Base-by-base conservation (phyloP, 2,329 filamentous ascomycete species). In the Colletotrichum sp. region DNA sequence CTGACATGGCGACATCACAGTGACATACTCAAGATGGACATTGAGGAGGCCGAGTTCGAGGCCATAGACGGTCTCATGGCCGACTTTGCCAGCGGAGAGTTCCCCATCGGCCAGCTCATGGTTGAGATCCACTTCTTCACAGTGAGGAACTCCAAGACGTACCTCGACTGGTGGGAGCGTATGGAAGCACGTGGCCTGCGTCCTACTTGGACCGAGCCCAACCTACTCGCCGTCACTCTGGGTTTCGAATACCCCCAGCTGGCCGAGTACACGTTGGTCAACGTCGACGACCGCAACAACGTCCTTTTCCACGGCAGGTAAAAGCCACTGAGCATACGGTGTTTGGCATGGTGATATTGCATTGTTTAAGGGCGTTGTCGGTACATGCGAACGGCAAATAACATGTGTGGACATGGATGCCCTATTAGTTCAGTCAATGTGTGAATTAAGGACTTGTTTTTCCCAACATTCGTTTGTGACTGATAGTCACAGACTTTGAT, bases 11-110 rank as follows among this genome's bases (percentile, higher is more conserved):
- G 24, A 18, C 34, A 21, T 43, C 36, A 30, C 67, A 83, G 81
- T 66, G 85, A 86, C 75, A 81, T 86, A 24, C 69, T 86, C 48
- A 86, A 86, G 78, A 85, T 86, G 74, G 84, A 86, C 76, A 83
- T 86, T 58, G 84, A 86, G 67, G 82, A 81, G 5, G 76, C 78
- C 14, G 84, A 86, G 73, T 85, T 83, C 69, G 79, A 79, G 38
- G 77, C 82, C 12, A 73, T 84, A 66, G 78, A 78, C 52, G 78
- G 77, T 14, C 75, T 83, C n/a, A 77, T 76, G 59, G 16, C 52
- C 14, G 77, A 78, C 43, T 80, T 79, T 81, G 58, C 77, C 16
- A 65, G 73, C 56, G 59, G 71, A 7, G 63, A 75, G 8, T 65
- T 79, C 18, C 78, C 78, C 4, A 70, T 79, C 32, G 78, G 78